Base-by-base conservation (phyloP, 306 rosid species). In the Begonia peltatifolia region DNA sequence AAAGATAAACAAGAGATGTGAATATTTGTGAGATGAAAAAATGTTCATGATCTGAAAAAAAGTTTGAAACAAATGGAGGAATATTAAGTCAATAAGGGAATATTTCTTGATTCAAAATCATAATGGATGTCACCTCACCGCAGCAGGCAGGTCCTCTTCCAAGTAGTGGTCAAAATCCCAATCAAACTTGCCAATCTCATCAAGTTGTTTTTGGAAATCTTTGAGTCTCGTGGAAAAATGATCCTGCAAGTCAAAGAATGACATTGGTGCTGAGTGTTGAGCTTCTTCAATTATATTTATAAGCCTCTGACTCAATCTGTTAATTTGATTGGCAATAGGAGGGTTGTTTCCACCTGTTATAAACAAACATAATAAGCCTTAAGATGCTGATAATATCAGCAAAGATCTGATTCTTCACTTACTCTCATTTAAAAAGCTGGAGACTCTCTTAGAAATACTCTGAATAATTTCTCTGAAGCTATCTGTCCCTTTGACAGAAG, bases 131-230 rank as follows among this genome's bases (percentile, higher is more conserved):
- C 84, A 72, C 70, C 97, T 82, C 80, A 82, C 97, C 93, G 81
- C 90, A 9, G 80, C 74, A 55, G 94, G 90, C 74, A 89, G 47
- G 42, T 89, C 97, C 74, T 89, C 95, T 72, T 82, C 87, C 43
- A 84, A 69, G 69, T 74, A 70, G 79, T 84, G 79, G 61, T 89
- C 94, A 22, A 89, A 84, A 71, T 89, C 95, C 97, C 97, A 89
- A 58, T 84, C 81, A 57, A 52, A 66, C 68, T 80, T 77, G 4
- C 11, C 63, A 36, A 73, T 59, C 41, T 73, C 46, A 59, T 68
- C 75, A 54, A 81, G 50, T 54, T 77, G 88, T 56, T 70, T 73
- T 68, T 70, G 93, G 43, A 82, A 66, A 57, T 80, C 87, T 56
- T 70, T 81, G 3, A 80, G 15, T 9, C 49, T 38, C 53, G 79